Evolutionary conservation across 2,329 filamentous ascomycete genomes (phyloP).

Genomic region (Cucurbitaria berberidis): DNA sequence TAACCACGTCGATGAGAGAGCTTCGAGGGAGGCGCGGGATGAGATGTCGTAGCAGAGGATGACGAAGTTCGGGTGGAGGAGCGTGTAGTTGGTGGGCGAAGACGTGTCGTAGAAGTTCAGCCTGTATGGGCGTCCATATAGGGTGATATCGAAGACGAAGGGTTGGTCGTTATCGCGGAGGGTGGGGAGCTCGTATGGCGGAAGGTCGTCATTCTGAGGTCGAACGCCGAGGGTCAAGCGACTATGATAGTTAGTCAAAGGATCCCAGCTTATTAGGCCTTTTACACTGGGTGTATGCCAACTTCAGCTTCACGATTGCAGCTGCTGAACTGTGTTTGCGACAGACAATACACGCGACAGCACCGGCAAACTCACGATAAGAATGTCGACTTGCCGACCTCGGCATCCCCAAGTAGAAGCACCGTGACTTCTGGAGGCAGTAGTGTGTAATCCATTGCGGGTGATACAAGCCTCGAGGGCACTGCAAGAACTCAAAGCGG

Average conservation of each 20-base stretch:
- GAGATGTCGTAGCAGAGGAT: conserved; percentile 66
- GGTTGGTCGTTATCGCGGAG: conserved; percentile 64
- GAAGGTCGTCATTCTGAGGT: conserved; percentile 33
- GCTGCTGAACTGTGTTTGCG: not conserved
- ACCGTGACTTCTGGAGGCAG: conserved; percentile 49
- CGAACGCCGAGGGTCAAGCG: conserved; percentile 42
- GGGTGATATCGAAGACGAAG: conserved; percentile 63
- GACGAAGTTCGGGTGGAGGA: conserved; percentile 60
- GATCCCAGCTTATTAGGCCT: not conserved
- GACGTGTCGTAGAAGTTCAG: conserved; percentile 64
- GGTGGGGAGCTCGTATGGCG: conserved; percentile 48
- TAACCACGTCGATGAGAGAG: conserved; percentile 55
- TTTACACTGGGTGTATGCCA: conserved; percentile 8
- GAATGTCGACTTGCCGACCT: conserved; percentile 68
- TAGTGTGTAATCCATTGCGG: conserved; percentile 27
- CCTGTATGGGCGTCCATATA: conserved; percentile 62
- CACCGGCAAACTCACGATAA: conserved; percentile 59
- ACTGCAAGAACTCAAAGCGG: conserved; percentile 5
- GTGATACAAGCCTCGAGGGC: conserved; percentile 1
- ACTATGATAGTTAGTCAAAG: conserved; percentile 17
- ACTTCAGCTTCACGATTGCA: not conserved
- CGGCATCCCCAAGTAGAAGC: conserved; percentile 64
- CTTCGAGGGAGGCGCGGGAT: conserved; percentile 57
- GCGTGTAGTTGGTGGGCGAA: conserved; percentile 63
- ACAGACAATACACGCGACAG: not conserved